Percentiles rank a stretch among this genome's conserved stretches.
These are phyloP conservation scores for Boletus rex-veris DNA, from an alignment of 768 basidiomycete species.

Conservation along the genomic window DNA sequence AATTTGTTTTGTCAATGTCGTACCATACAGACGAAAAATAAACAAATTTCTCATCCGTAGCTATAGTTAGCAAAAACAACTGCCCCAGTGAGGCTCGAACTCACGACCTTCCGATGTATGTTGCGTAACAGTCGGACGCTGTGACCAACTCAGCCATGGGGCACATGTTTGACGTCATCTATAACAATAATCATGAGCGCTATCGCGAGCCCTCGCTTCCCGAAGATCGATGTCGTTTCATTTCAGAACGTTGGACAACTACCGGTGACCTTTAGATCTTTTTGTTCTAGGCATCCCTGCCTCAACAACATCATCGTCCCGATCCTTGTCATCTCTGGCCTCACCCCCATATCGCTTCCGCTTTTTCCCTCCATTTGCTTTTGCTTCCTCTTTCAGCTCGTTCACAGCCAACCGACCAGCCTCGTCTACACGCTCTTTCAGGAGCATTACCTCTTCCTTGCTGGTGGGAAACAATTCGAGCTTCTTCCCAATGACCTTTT, in stretches of 20 bases:
- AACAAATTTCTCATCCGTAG: not conserved
- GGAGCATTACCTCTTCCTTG: slow-evolving; percentile 80
- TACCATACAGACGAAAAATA: not conserved
- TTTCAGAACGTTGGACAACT: slow-evolving; percentile 4
- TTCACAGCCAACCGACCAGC: slow-evolving; percentile 73
- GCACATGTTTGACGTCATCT: slow-evolving; percentile 31
- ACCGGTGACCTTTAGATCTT: slow-evolving; percentile 49
- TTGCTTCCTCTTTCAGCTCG: slow-evolving; percentile 76
- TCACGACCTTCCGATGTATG: slow-evolving; percentile 59
- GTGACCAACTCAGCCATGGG: slow-evolving; percentile 77
- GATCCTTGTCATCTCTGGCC: slow-evolving; percentile 72
- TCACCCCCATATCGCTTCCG: slow-evolving; percentile 46
- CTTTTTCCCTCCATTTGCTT: slow-evolving; percentile 48
- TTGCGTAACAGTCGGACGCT: slow-evolving; percentile 68
- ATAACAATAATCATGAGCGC: not conserved
- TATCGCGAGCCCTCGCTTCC: too few relatives aligned
- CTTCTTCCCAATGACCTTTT: slow-evolving; percentile 87
- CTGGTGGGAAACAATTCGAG: slow-evolving; percentile 87
- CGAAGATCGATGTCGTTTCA: not conserved
- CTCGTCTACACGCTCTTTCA: slow-evolving; percentile 87
- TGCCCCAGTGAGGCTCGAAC: slow-evolving; percentile 67
- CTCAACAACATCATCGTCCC: slow-evolving; percentile 91
- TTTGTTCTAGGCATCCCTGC: slow-evolving; percentile 77
- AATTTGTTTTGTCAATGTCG: not conserved
- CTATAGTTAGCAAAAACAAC: slow-evolving; percentile 11